phyloP scores from a whole-genome alignment of 192 early-diverging fungal species.

The Mortierella antarctica region DNA sequence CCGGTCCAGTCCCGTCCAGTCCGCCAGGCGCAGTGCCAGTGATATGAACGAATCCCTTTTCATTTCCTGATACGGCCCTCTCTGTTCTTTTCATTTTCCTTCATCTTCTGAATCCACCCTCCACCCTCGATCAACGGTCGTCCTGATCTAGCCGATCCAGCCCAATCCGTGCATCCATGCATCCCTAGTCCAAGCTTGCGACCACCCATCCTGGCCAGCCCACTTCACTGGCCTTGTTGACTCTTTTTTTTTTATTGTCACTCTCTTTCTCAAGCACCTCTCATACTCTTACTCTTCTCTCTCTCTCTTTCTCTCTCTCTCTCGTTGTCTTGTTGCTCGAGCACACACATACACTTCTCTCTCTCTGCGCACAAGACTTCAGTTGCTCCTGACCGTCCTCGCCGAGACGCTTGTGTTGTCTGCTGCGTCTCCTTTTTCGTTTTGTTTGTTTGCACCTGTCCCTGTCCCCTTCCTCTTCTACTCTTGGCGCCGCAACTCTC shows the following conservation, averaged over 20 bases:
- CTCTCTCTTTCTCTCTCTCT: not conserved
- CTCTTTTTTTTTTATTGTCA: not conserved
- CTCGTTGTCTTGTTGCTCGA: not conserved
- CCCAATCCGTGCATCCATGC: not conserved
- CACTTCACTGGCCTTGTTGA: not conserved
- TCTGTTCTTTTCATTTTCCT: not conserved
- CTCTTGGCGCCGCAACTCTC: no score
- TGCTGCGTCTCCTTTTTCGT: no score
- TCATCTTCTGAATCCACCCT: not conserved
- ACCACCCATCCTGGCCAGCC: not conserved
- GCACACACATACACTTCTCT: not conserved
- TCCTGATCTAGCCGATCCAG: slow-evolving; percentile 1
- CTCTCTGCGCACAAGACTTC: not conserved
- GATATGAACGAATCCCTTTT: no score
- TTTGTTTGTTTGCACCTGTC: no score
- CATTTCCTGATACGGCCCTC: not conserved
- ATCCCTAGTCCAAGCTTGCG: not conserved
- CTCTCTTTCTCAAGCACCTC: not conserved
- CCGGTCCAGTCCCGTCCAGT: no score
- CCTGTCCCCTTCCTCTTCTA: no score
- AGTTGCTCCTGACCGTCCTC: not conserved
- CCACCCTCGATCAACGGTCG: not conserved
- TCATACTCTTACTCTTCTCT: not conserved
- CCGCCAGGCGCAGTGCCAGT: no score
- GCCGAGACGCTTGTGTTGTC: no score